Evolutionary conservation across 805 yeast genomes (phyloP).

Genomic region (Spencermartinsiella europaea): DNA sequence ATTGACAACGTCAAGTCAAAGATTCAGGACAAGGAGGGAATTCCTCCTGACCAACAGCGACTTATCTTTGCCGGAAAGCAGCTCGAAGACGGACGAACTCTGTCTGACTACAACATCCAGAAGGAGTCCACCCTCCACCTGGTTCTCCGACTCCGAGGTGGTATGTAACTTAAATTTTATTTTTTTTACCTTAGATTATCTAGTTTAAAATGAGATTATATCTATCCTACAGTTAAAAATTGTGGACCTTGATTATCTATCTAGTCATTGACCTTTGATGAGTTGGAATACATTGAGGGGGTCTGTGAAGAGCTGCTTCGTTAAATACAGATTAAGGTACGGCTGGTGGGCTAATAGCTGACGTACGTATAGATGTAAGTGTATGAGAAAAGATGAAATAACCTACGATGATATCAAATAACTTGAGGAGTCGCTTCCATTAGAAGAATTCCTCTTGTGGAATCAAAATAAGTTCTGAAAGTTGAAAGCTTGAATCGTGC

Average conservation of each 20-base stretch:
- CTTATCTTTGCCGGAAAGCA: slow-evolving; percentile 99
- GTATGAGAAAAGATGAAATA: too few relatives aligned
- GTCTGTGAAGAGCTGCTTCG: too few relatives aligned
- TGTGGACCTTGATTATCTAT: neutral
- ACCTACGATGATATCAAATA: too few relatives aligned
- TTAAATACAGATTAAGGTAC: too few relatives aligned
- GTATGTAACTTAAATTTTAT: neutral
- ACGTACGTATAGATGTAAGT: too few relatives aligned
- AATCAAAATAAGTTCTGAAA: too few relatives aligned
- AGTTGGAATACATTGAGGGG: too few relatives aligned
- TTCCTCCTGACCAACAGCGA: slow-evolving; percentile 99
- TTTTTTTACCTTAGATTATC: too few relatives aligned
- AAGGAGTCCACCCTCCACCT: slow-evolving; percentile 97
- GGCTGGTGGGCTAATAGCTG: too few relatives aligned
- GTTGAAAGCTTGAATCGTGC: too few relatives aligned
- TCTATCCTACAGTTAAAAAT: neutral
- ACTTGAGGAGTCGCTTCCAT: too few relatives aligned
- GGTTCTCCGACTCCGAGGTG: slow-evolving; percentile 94
- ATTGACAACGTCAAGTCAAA: slow-evolving; percentile 97
- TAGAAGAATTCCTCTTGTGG: too few relatives aligned
- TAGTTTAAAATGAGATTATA: neutral
- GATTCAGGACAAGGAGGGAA: slow-evolving; percentile 99
- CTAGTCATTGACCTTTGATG: neutral
- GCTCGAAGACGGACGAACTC: slow-evolving; percentile 98
- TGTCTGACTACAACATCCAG: slow-evolving; percentile 99